Evolutionary conservation across 2,329 filamentous ascomycete species (phyloP).

Genomic region (Xylaria sp.): DNA sequence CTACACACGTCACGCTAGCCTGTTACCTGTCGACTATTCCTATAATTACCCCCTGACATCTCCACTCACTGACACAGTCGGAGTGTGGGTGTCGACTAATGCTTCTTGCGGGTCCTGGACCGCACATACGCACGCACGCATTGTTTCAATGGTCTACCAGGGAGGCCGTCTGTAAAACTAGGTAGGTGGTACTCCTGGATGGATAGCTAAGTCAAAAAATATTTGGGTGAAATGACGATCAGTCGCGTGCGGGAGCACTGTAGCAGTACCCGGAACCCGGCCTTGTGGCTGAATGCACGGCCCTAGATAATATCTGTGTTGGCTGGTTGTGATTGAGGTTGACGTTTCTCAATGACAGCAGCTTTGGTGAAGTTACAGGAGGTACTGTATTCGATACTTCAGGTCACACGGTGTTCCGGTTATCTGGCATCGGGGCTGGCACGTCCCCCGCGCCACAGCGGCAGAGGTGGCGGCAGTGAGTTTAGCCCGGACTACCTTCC

Average conservation of each 20-base stretch:
- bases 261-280: conserved; percentile 10
- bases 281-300: conserved; percentile 13
- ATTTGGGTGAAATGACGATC: conserved; percentile 17
- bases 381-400: background rate
- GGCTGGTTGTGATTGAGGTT: background rate
- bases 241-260: background rate
- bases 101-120: conserved; percentile 20
- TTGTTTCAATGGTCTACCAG: conserved; percentile 28
- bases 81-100: conserved; percentile 5
- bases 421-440: conserved; percentile 38
- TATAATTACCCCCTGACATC: conserved; percentile 14
- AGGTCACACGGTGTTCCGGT: background rate
- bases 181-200: background rate
- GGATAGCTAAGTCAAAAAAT: conserved; percentile 11
- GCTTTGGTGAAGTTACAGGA: background rate
- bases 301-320: background rate
- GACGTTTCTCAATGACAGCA: background rate
- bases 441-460: conserved; percentile 34
- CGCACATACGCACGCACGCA: conserved; percentile 22
- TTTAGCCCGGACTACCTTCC: background rate
- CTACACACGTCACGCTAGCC: background rate
- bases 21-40: conserved; percentile 2
- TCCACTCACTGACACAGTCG: conserved; percentile 9
- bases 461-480: conserved; percentile 24
- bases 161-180: background rate